Percentiles rank a stretch among this genome's conserved stretches.
Evolutionary conservation across 2,329 filamentous ascomycete genomes (phyloP).

Genomic region (Aspergillus niger): DNA sequence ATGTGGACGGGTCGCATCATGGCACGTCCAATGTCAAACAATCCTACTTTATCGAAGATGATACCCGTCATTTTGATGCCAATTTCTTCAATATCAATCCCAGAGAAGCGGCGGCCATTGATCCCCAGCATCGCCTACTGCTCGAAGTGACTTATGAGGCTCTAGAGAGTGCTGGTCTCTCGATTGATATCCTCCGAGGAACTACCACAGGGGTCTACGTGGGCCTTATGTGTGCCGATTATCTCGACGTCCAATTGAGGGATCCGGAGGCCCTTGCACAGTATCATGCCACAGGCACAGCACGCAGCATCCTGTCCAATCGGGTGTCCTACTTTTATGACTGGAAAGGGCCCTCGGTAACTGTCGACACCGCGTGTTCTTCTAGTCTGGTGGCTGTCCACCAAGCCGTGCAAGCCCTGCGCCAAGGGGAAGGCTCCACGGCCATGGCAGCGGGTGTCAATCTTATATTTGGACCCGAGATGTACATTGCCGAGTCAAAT

Average conservation of each 20-base stretch:
- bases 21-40: not conserved
- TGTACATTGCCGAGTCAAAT: conserved; percentile 9
- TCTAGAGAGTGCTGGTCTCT: conserved; percentile 5
- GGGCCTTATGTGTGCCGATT: conserved; percentile 12
- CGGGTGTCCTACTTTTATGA: conserved; percentile 32
- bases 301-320: conserved; percentile 37
- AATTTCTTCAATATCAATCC: conserved; percentile 12
- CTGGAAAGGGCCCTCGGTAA: conserved; percentile 35
- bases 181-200: conserved; percentile 3
- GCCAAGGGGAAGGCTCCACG: conserved; percentile 23
- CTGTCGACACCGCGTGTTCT: conserved; percentile 48
- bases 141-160: conserved; percentile 14
- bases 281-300: conserved; percentile 24
- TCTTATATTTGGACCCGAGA: conserved; percentile 21
- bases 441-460: conserved; percentile 12
- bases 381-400: conserved; percentile 37
- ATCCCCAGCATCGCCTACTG: conserved; percentile 13
- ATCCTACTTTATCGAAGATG: conserved; percentile 9
- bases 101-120: conserved; percentile 14
- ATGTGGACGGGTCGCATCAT: conserved; percentile 7
- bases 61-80: conserved; percentile 6
- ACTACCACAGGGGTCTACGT: conserved; percentile 7
- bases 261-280: conserved; percentile 1
- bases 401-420: conserved; percentile 26
- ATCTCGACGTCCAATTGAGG: not conserved